Percentiles rank a stretch among this genome's conserved stretches.
phyloP scores from a whole-genome alignment of 2,329 filamentous ascomycete genomes.

The Microsporum audouinii region DNA sequence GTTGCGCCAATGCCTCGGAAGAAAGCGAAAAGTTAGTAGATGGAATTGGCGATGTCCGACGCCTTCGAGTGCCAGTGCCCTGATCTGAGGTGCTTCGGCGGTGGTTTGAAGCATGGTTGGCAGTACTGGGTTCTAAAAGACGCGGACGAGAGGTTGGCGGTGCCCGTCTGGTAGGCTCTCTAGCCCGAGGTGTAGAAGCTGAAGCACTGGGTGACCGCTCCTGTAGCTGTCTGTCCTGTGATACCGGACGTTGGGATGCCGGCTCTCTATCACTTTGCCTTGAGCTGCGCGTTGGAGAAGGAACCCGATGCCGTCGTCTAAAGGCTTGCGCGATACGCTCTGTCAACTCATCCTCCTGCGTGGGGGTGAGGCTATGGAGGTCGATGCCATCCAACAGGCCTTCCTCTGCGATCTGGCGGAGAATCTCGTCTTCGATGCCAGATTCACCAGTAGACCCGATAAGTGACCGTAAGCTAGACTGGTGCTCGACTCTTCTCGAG shows the following conservation, averaged over 20 bases:
- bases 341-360: slow-evolving; percentile 78
- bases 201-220: neutral
- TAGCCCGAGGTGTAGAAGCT: neutral
- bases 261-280: neutral
- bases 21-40: neutral
- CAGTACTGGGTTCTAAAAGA: slow-evolving; percentile 23
- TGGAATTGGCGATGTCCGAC: slow-evolving; percentile 23
- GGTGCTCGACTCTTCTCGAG: slow-evolving; percentile 64
- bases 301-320: slow-evolving; percentile 51
- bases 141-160: slow-evolving; percentile 24
- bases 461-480: slow-evolving; percentile 74
- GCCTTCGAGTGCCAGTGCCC: slow-evolving; percentile 21
- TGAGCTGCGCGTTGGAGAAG: slow-evolving; percentile 5
- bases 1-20: neutral
- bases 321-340: slow-evolving; percentile 85
- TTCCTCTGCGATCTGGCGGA: slow-evolving; percentile 78
- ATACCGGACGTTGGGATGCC: neutral
- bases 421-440: slow-evolving; percentile 72
- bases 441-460: slow-evolving; percentile 71
- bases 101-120: slow-evolving; percentile 19
- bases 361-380: slow-evolving; percentile 71
- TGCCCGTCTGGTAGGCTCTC: slow-evolving; percentile 7
- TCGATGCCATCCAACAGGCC: slow-evolving; percentile 81
- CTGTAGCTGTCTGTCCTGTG: neutral
- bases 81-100: slow-evolving; percentile 30